phyloP scores from a whole-genome alignment of 768 basidiomycete species.

The Aureoboletus auriporus region DNA sequence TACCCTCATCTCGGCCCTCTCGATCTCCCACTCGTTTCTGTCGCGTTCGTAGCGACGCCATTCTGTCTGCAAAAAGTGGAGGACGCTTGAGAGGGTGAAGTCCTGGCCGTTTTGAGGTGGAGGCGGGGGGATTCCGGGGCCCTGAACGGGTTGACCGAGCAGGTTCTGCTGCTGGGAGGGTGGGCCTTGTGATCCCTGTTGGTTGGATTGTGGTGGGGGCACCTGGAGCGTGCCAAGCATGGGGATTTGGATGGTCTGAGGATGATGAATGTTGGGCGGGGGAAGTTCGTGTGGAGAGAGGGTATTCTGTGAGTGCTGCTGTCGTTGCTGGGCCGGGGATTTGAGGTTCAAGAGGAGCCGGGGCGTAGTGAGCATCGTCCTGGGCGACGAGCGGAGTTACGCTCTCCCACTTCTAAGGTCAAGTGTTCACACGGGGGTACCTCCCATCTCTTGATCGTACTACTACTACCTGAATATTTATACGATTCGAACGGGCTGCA shows the following conservation, averaged over 20 bases:
- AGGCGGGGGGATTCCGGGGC: constrained; percentile 61
- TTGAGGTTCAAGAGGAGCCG: constrained; percentile 16
- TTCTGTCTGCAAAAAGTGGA: constrained; percentile 97
- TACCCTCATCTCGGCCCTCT: constrained; percentile 98
- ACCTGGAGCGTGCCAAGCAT: constrained; percentile 58
- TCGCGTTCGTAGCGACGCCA: constrained; percentile 98
- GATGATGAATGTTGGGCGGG: constrained; percentile 34
- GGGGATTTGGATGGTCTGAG: constrained; percentile 44
- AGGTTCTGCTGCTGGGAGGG: constrained; percentile 54
- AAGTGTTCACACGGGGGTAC: too few relatives aligned
- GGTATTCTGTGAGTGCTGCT: constrained; percentile 23
- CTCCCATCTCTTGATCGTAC: too few relatives aligned
- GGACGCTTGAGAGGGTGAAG: constrained; percentile 87
- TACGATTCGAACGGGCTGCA: too few relatives aligned
- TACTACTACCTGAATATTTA: too few relatives aligned
- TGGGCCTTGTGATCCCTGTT: constrained; percentile 37
- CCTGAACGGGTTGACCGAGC: constrained; percentile 52
- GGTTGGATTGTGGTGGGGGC: constrained; percentile 36
- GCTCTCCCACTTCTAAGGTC: too few relatives aligned
- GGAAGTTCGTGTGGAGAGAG: constrained; percentile 11
- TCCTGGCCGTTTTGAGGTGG: constrained; percentile 52
- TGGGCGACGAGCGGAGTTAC: constrained; percentile 11
- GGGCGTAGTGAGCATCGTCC: constrained; percentile 29
- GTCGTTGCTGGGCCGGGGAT: constrained; percentile 15
- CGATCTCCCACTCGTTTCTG: constrained; percentile 98